phyloP scores from a whole-genome alignment of 2,329 filamentous ascomycete genomes.

The Truncatella angustata region DNA sequence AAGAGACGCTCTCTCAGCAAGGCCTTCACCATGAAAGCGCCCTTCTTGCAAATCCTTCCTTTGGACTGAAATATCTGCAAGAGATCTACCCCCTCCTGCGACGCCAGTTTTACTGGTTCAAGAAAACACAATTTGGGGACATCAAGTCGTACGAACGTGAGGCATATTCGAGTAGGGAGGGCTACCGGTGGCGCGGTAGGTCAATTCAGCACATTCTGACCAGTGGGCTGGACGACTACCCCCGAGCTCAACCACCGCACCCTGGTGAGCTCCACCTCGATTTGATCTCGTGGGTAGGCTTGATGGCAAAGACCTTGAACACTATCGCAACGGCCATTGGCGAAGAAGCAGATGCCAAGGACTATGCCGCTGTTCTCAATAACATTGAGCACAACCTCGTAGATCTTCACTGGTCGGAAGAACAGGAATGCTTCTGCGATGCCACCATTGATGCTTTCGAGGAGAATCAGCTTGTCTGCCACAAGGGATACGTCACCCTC shows the following conservation, averaged over 20 bases:
- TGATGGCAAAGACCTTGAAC: slow-evolving; percentile 85
- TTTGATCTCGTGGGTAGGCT: slow-evolving; percentile 94
- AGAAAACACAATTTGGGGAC: slow-evolving; percentile 81
- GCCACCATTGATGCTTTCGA: slow-evolving; percentile 94
- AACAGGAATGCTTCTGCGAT: slow-evolving; percentile 84
- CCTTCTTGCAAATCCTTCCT: slow-evolving; percentile 65
- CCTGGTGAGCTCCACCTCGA: slow-evolving; percentile 94
- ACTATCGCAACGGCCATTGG: slow-evolving; percentile 77
- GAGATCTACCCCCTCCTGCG: slow-evolving; percentile 82
- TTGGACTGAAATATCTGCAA: slow-evolving; percentile 69
- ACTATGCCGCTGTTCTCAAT: slow-evolving; percentile 68
- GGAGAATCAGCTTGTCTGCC: slow-evolving; percentile 84
- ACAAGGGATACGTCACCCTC: slow-evolving; percentile 93
- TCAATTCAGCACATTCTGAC: slow-evolving; percentile 82
- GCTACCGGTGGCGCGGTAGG: slow-evolving; percentile 88
- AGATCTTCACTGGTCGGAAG: slow-evolving; percentile 88
- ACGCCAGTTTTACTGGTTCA: slow-evolving; percentile 91
- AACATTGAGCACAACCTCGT: slow-evolving; percentile 85
- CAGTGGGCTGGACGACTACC: slow-evolving; percentile 92
- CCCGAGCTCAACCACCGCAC: slow-evolving; percentile 85
- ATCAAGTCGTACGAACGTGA: slow-evolving; percentile 87
- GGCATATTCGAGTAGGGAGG: slow-evolving; percentile 81
- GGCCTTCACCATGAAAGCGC: slow-evolving; percentile 54
- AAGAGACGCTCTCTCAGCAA: slow-evolving; percentile 40
- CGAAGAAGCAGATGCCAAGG: slow-evolving; percentile 70